Conservation (phyloP, 2,329 filamentous ascomycete genomes). For the Claviceps digitariae region DNA sequence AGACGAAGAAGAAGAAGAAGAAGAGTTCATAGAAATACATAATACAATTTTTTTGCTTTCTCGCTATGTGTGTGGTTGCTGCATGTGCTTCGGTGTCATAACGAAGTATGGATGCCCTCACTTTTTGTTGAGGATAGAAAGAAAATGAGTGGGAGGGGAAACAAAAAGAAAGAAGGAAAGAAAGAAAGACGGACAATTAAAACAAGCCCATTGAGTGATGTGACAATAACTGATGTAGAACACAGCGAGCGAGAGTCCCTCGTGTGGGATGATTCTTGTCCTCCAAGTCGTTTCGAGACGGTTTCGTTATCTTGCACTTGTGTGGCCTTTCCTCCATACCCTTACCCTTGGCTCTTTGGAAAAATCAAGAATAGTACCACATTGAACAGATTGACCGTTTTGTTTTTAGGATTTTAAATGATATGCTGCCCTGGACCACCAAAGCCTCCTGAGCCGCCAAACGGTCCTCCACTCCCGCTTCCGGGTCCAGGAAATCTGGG, state of each 20-base stretch:
- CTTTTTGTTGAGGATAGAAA: too few species aligned
- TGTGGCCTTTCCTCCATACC: neutral
- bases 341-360: neutral
- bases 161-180: neutral
- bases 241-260: neutral
- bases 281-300: neutral
- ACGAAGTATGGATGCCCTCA: too few species aligned
- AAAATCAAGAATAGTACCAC: neutral
- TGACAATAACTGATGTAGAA: neutral
- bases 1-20: too few species aligned
- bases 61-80: too few species aligned
- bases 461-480: constrained; percentile 24
- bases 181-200: neutral
- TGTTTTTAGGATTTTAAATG: constrained; percentile 11
- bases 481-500: constrained; percentile 34
- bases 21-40: too few species aligned
- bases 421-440: too few species aligned
- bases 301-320: neutral
- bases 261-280: neutral
- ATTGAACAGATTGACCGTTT: neutral
- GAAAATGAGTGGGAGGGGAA: too few species aligned
- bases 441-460: constrained; percentile 25
- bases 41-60: too few species aligned
- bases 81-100: too few species aligned
- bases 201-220: neutral